Base-by-base conservation (phyloP, 306 rosid species). In the Casuarina cunninghamiana region DNA sequence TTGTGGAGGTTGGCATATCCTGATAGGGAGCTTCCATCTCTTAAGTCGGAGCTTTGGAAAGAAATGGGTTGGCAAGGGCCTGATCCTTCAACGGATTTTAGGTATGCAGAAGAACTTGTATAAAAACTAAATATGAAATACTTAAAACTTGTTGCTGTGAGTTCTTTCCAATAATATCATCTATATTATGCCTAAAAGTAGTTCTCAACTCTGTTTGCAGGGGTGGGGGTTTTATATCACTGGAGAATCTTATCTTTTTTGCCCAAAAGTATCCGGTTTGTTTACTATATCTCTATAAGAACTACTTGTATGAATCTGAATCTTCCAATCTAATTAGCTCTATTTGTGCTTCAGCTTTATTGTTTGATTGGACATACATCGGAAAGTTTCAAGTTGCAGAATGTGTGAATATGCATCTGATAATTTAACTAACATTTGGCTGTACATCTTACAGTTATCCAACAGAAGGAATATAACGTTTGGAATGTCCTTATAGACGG, bases 11-110 rank as follows among this genome's bases (percentile, higher is more conserved):
- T 95, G 88, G 97, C 99, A 84, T 95, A 82, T 83, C 97, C 97
- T 15, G 86, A 80, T 53, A 87, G 85, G 88, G 94, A 87, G 86
- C 89, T 91, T 76, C 99, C 97, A 13, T 37, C 97, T 66, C 96
- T 91, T 63, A 93, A 88, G 80, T 91, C 99, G 35, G 97, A 89
- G 71, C 96, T 89, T 75, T 95, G 99, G 97, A 93, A 95, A 88
- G 96, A 95, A 80, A 95, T 95, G 99, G 99, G 99, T 60, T 95
- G 99, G 99, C 99, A 95, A 81, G 99, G 99, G 70, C 76, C 92
- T 48, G 99, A 93, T 78, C 99, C 99, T 54, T 93, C 97, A 46
- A 95, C 99, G 57, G 99, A 95, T 87, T 95, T 95, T 88, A 91
- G 99, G 99, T 91, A 76, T 65, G 88, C 66, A 55, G 51, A 60